Evolutionary conservation across 2,329 filamentous ascomycete genomes (phyloP), one percentile per base, ranked within the genome.

Genomic region (Fusarium mangiferae): DNA sequence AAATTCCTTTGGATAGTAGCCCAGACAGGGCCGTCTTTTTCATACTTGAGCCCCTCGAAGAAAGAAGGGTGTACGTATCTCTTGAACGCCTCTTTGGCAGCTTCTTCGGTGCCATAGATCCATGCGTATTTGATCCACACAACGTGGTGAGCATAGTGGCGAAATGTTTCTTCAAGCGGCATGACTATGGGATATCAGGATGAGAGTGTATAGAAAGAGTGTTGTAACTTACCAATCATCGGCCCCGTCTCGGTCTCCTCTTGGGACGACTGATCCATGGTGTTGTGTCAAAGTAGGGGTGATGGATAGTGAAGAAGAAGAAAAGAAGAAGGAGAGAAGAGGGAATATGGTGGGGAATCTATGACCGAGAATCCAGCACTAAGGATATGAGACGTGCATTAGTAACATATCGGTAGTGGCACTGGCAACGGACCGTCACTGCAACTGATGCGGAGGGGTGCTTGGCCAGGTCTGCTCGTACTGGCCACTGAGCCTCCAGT

Each of bases 11-110:
- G 24, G 18, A 22, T 12, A 1, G 14, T 7, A 2, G 2, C 24
- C 0, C 13, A 46, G 14, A 15, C 22, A 0, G 4, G 4, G 7
- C 12, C 24, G 6, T 45, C 44, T 0, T 45, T 26, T 4, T 5
- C 0, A 7, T 45, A 45, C 0, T 45, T 0, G 0, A 45, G 5
- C 2, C 24, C 7, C 7, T 26, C 42, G 5, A 18, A 14, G 9
- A 46, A 28, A 11, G 7, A 20, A 6, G 44, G 44, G 14, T 28
- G 26, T 9, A 15, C 18, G 3, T 13, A 46, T 1, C 18, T 28
- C 6, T 18, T 13, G 5, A 46, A 46, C 0, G 44, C 24, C 18
- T 46, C 8, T 20, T 28, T 20, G 1, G 15, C 6, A 1, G 44
- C 44, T 46, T 10, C 44, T 2, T 46, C 44, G 5, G 6, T 13